Evolutionary conservation across 495 filamentous ascomycete species (phyloP).

Genomic region (Pseudevernia furfuracea): DNA sequence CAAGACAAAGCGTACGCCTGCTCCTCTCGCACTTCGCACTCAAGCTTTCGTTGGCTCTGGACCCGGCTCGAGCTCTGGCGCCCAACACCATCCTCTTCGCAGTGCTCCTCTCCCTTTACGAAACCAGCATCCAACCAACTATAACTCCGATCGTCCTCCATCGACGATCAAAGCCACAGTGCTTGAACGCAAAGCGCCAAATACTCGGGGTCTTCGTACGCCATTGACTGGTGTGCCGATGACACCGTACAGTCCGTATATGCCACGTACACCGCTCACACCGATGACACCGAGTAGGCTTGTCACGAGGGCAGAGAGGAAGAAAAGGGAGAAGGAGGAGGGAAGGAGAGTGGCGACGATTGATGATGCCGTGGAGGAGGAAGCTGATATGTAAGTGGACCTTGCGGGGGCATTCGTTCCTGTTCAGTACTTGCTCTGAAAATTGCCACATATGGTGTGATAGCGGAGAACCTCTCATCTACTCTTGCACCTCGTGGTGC

Average conservation of each 20-base stretch:
- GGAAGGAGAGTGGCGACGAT: slow-evolving; percentile 45
- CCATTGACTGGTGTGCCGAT: slow-evolving; percentile 67
- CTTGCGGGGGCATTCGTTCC: not conserved
- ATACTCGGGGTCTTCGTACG: slow-evolving; percentile 40
- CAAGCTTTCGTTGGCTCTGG: slow-evolving; percentile 15
- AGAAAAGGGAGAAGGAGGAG: slow-evolving; percentile 54
- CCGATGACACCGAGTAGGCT: slow-evolving; percentile 75
- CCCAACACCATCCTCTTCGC: slow-evolving; percentile 24
- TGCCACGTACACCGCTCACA: slow-evolving; percentile 81
- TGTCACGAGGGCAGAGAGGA: slow-evolving; percentile 67
- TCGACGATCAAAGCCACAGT: slow-evolving; percentile 69
- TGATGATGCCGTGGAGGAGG: slow-evolving; percentile 49
- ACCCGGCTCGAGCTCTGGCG: slow-evolving; percentile 12
- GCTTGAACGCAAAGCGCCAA: slow-evolving; percentile 52
- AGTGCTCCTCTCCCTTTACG: slow-evolving; percentile 35
- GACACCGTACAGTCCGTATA: slow-evolving; percentile 82
- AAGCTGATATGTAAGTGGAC: slow-evolving; percentile 39
- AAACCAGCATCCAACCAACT: slow-evolving; percentile 25
- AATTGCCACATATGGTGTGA: not conserved
- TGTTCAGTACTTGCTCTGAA: not conserved
- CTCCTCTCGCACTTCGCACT: slow-evolving; percentile 25
- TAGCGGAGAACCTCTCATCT: not conserved
- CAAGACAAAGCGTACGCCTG: slow-evolving; percentile 22
- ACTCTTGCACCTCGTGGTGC: not conserved
- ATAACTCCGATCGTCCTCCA: slow-evolving; percentile 44